Evolutionary conservation across 495 filamentous ascomycete genomes (phyloP), one percentile per base, ranked within the genome.

Genomic region (Tuber melanosporum): DNA sequence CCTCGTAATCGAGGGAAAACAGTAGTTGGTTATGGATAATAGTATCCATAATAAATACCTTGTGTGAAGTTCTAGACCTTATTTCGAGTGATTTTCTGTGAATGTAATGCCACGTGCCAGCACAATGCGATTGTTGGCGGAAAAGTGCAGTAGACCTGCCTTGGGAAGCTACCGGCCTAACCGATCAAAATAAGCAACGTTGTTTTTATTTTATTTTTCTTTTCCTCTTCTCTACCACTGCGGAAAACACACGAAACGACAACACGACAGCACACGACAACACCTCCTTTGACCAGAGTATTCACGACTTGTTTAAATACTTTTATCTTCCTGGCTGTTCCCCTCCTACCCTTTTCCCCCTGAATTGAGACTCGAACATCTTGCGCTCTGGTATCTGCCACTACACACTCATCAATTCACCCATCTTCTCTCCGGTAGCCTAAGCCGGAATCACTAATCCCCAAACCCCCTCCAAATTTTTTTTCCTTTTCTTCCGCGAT

Each of bases 181-280:
- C 77, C 77, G 76, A 71, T 78, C 66, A 79, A 22, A 79, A 69
- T 73, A 79, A 78, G 77, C 77, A 79, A 79, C 77, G 77, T 66
- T 66, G 57, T 66, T 66, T 74, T 79, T 79, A 47, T 66, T 44
- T 78, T 71, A 49, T 42, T 36, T 22, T 69, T 69, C 45, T 73
- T 73, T 76, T 43, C 47, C 71, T 44, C 42, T 73, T 32, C 79
- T 75, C 66, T 69, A 32, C 62, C 46, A 49, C 7, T 36, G 41
- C 20, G 9, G 36, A 52, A n/a, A 74, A 47, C 47, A 69, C 47
- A 77, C 77, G 73, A 26, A 57, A 70, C 76, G 66, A 32, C 66
- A 78, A 9, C 49, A 41, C 20, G 74, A 74, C 76, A 22, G 46
- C 66, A 26, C 73, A 47, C 36, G 45, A 20, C 36, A 41, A 70